These are phyloP conservation scores for Mycosphaerella arachidis DNA, from an alignment of 2,329 filamentous ascomycete genomes.

Conservation along the genomic window DNA sequence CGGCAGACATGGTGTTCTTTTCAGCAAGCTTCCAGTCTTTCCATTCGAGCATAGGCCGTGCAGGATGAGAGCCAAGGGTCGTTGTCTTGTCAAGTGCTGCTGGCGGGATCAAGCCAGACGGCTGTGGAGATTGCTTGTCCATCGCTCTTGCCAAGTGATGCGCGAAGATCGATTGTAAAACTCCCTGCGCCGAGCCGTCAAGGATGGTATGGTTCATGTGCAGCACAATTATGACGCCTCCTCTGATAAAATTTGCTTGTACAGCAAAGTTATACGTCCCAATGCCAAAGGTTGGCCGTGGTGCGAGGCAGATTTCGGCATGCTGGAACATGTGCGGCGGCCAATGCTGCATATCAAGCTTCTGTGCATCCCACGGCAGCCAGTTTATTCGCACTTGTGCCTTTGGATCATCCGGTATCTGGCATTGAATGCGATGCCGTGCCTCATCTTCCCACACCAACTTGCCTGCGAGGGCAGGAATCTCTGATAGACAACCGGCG, in stretches of 20 bases:
- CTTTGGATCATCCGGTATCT: conserved; percentile 10
- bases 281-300: conserved; percentile 7
- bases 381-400: conserved; percentile 9
- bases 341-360: conserved; percentile 14
- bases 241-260: conserved; percentile 13
- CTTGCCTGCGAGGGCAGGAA: conserved; percentile 9
- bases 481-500: conserved; percentile 6
- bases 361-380: conserved; percentile 3
- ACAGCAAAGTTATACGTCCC: conserved; percentile 14
- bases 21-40: conserved; percentile 11
- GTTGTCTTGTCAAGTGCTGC: conserved; percentile 12
- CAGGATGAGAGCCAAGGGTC: conserved; percentile 7
- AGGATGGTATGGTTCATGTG: conserved; percentile 17
- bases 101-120: conserved; percentile 6
- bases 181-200: conserved; percentile 10
- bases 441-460: conserved; percentile 10
- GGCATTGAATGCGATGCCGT: conserved; percentile 5
- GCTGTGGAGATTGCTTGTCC: neutral
- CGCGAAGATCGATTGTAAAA: conserved; percentile 7
- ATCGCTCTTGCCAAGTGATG: conserved; percentile 12
- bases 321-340: conserved; percentile 3
- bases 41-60: conserved; percentile 12
- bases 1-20: conserved; percentile 6
- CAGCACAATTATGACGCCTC: conserved; percentile 10
- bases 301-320: conserved; percentile 5